phyloP scores from a whole-genome alignment of 2,329 filamentous ascomycete species.

The Xylariales sp. region DNA sequence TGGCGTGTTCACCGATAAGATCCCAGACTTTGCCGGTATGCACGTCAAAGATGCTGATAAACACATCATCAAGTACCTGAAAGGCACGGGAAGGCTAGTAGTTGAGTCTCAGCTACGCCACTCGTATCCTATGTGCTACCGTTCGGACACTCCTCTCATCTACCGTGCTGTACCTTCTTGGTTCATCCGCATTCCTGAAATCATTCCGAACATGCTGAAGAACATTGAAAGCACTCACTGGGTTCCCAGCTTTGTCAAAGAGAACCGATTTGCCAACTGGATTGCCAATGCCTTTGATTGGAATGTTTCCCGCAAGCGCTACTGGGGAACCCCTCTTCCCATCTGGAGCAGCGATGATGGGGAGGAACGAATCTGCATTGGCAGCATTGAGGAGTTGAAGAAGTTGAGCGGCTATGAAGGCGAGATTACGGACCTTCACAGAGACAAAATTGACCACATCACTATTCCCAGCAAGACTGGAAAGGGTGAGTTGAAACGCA shows the following conservation, averaged over 20 bases:
- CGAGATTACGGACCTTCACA: constrained; percentile 80
- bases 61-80: constrained; percentile 85
- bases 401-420: constrained; percentile 82
- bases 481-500: constrained; percentile 74
- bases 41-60: constrained; percentile 93
- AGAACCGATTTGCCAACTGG: constrained; percentile 88
- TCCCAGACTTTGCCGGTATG: constrained; percentile 77
- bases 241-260: constrained; percentile 88
- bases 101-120: constrained; percentile 86
- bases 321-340: constrained; percentile 92
- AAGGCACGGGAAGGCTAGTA: constrained; percentile 69
- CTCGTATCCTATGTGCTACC: constrained; percentile 89
- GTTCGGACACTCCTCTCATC: constrained; percentile 92
- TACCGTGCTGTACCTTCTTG: constrained; percentile 89
- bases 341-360: constrained; percentile 88
- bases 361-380: constrained; percentile 81
- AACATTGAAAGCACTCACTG: constrained; percentile 88
- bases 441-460: constrained; percentile 89
- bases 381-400: constrained; percentile 79
- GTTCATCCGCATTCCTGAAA: constrained; percentile 85
- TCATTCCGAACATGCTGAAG: constrained; percentile 83
- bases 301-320: constrained; percentile 91
- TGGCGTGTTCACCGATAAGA: constrained; percentile 72
- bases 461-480: constrained; percentile 89
- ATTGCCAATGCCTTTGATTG: constrained; percentile 88